Evolutionary conservation across 2,329 filamentous ascomycete genomes (phyloP), one percentile per base, ranked within the genome.

Genomic region (Lomentospora prolificans): DNA sequence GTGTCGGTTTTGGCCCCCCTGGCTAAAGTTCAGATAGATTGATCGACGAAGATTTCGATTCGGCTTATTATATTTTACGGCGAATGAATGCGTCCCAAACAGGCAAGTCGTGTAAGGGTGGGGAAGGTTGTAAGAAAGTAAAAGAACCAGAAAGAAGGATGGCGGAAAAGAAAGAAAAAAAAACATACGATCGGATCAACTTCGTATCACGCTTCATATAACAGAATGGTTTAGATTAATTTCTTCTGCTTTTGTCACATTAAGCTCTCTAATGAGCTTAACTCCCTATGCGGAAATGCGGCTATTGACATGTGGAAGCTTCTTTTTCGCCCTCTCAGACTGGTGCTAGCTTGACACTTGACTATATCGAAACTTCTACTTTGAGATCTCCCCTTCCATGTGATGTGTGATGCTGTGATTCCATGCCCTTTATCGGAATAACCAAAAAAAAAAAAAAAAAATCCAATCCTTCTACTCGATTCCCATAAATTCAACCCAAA

Each of bases 11-110:
- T 48, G 44, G 44, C 17, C 17, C 12, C 22, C 44, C 22, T 48
- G 44, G 44, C 44, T 48, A 48, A 48, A 48, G 22, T 48, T 19
- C 44, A 48, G 22, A 48, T 48, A 27, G 44, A 48, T 48, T 48
- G 44, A 17, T 22, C 5, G 22, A 10, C 44, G 22, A 48, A 10
- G 44, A 25, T 22, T n/a, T 22, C 17, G 17, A 48, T 48, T 48
- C 44, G 44, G 44, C 44, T 48, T 22, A 22, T 48, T 19, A 27
- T 48, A 41, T 48, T 48, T 48, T 48, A n/a, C 44, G 44, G 44
- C 17, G 44, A 22, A n/a, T 22, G 12, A 48, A 48, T 25, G 4
- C 19, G 7, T 27, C 44, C 44, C 19, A 25, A 25, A 48, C 17
- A 4, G 22, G 44, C 3, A 22, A 25, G 44, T 48, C 44, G 17